Evolutionary conservation across 176 grass and related monocot genomes (phyloP).

Genomic region (Thalia dealbata): DNA sequence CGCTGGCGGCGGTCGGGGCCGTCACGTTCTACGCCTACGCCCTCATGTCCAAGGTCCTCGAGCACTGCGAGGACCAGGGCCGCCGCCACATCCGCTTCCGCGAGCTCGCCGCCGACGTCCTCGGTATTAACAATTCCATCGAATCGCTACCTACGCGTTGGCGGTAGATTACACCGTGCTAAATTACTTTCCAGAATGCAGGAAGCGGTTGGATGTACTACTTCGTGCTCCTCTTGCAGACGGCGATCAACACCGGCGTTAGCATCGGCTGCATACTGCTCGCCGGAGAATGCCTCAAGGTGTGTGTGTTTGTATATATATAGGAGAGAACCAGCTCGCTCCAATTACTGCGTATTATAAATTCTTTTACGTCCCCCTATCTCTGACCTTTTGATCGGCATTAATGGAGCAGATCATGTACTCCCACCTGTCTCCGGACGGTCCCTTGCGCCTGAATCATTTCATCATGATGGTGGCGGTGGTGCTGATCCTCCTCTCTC

Average conservation of each 20-base stretch:
- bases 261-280: conserved; percentile 85
- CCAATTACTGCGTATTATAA: too few relatives aligned
- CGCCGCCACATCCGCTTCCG: conserved; percentile 89
- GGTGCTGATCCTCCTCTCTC: conserved; percentile 66
- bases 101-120: conserved; percentile 80
- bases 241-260: conserved; percentile 69
- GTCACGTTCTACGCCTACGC: conserved; percentile 83
- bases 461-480: conserved; percentile 82
- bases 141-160: background rate
- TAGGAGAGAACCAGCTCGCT: too few relatives aligned
- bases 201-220: conserved; percentile 87
- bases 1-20: conserved; percentile 43
- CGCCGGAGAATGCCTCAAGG: conserved; percentile 66
- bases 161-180: too few relatives aligned
- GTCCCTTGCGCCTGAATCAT: conserved; percentile 66
- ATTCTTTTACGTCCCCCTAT: too few relatives aligned
- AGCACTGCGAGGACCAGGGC: conserved; percentile 77
- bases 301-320: conserved; percentile 3
- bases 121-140: conserved; percentile 27
- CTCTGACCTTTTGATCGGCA: background rate
- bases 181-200: conserved; percentile 15
- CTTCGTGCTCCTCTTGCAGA: conserved; percentile 69
- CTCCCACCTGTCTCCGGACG: conserved; percentile 50
- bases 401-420: conserved; percentile 67
- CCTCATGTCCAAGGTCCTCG: conserved; percentile 92